Percentiles rank a stretch among this genome's conserved stretches.
phyloP scores from a whole-genome alignment of 208 protist species.

The Acanthamoeba castellanii region DNA sequence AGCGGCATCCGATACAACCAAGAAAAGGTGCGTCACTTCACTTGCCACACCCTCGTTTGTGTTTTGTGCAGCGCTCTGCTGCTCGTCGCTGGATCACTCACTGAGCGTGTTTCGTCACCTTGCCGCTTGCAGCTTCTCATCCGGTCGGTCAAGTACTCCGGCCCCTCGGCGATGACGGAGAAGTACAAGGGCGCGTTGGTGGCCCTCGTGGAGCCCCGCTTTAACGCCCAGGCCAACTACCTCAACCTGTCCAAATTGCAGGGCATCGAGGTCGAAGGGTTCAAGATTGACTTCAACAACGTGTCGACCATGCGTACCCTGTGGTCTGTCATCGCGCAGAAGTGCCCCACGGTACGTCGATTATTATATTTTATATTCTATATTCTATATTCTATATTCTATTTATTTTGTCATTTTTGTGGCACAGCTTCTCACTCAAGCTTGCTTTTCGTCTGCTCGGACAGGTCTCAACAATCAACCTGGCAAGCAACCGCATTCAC shows the following conservation, averaged over 20 bases:
- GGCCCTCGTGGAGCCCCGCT: constrained; percentile 40
- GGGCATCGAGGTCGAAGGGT: constrained; percentile 25
- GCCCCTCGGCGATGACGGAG: not conserved
- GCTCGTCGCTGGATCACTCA: not conserved
- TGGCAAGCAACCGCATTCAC: constrained; percentile 46
- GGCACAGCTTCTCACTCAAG: not conserved
- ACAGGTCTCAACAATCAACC: constrained; percentile 65
- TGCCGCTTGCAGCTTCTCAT: constrained; percentile 35
- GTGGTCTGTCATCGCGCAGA: constrained; percentile 63
- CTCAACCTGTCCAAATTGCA: constrained; percentile 68
- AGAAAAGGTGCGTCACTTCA: not conserved
- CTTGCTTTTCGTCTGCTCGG: not conserved
- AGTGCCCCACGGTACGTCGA: constrained; percentile 55
- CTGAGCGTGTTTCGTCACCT: not conserved
- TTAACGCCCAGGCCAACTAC: constrained; percentile 60
- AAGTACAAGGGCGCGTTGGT: constrained; percentile 52
- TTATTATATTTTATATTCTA: not conserved
- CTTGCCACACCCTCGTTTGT: not conserved
- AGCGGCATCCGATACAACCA: constrained; percentile 71
- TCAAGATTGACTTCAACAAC: constrained; percentile 74
- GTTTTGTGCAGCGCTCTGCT: not conserved
- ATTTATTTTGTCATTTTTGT: not conserved
- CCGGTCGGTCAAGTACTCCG: constrained; percentile 60
- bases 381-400: not conserved
- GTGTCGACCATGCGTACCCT: constrained; percentile 41